phyloP scores from a whole-genome alignment of 352 stramenopile genomes.

The Pythium periplocum region DNA sequence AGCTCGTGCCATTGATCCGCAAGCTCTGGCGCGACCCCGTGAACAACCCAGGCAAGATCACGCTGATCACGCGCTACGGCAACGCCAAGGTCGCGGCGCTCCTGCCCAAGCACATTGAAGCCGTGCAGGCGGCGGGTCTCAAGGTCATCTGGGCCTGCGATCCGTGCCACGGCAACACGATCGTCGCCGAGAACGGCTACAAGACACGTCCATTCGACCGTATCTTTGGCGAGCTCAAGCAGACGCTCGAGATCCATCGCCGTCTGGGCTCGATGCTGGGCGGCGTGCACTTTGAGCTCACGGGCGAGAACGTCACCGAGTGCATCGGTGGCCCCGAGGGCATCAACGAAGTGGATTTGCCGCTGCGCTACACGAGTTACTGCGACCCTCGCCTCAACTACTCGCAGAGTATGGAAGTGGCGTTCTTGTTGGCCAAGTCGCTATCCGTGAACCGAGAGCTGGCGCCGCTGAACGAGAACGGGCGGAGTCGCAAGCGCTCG shows the following conservation, averaged over 20 bases:
- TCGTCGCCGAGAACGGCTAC: conserved; percentile 92
- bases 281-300: conserved; percentile 97
- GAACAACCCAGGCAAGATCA: conserved; percentile 94
- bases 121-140: conserved; percentile 92
- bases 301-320: conserved; percentile 98
- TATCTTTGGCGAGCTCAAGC: conserved; percentile 95
- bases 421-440: conserved; percentile 95
- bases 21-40: conserved; percentile 93
- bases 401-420: conserved; percentile 97
- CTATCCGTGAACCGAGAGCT: conserved; percentile 64
- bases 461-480: conserved; percentile 57
- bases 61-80: conserved; percentile 97
- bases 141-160: conserved; percentile 97
- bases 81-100: conserved; percentile 91
- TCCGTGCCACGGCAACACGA: conserved; percentile 97
- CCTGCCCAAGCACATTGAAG: conserved; percentile 94
- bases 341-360: conserved; percentile 92
- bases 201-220: conserved; percentile 97
- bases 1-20: conserved; percentile 94
- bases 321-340: conserved; percentile 95
- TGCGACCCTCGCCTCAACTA: conserved; percentile 98
- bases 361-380: conserved; percentile 93
- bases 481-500: conserved; percentile 49
- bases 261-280: conserved; percentile 91
- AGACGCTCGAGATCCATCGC: conserved; percentile 98